A percentile compares a stretch with the other conserved stretches of the same genome.
These are phyloP conservation scores for Ministeria vibrans DNA, from an alignment of 78 protist species.

Conservation along the genomic window DNA sequence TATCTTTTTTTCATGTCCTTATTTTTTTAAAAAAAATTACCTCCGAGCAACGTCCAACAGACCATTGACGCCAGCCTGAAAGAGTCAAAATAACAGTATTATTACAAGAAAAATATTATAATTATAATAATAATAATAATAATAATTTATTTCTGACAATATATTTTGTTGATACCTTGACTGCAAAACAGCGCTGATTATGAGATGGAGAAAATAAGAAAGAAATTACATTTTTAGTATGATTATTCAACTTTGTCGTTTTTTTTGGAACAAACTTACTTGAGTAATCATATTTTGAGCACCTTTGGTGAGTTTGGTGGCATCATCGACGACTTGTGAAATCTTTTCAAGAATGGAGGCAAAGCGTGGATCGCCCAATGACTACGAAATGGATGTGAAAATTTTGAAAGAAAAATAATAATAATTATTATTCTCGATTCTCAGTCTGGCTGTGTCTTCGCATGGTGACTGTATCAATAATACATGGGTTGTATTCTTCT, in stretches of 20 bases:
- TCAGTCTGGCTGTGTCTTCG: background rate
- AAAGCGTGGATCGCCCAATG: constrained; percentile 1
- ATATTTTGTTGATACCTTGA: background rate
- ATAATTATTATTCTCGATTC: background rate
- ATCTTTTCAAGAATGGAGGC: background rate
- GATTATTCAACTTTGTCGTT: background rate
- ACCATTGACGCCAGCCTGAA: constrained; percentile 23
- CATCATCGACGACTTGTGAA: background rate
- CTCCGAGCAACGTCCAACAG: constrained; percentile 26
- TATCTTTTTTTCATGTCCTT: too few relatives aligned
- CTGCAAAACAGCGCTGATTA: constrained; percentile 18
- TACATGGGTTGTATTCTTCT: background rate
- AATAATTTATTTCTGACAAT: too few relatives aligned
- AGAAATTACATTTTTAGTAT: background rate
- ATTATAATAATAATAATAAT: too few relatives aligned
- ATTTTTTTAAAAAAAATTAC: too few relatives aligned
- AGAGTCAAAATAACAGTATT: too few relatives aligned
- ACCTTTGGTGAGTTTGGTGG: background rate
- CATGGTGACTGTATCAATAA: background rate
- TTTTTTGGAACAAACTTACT: background rate
- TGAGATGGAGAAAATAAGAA: too few relatives aligned
- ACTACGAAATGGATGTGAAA: too few relatives aligned
- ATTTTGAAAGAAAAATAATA: too few relatives aligned
- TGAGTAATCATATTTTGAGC: background rate
- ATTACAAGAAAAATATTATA: too few relatives aligned